Evolutionary conservation across 108 stramenopile species (phyloP).

Genomic region (Cyclotella cryptica): DNA sequence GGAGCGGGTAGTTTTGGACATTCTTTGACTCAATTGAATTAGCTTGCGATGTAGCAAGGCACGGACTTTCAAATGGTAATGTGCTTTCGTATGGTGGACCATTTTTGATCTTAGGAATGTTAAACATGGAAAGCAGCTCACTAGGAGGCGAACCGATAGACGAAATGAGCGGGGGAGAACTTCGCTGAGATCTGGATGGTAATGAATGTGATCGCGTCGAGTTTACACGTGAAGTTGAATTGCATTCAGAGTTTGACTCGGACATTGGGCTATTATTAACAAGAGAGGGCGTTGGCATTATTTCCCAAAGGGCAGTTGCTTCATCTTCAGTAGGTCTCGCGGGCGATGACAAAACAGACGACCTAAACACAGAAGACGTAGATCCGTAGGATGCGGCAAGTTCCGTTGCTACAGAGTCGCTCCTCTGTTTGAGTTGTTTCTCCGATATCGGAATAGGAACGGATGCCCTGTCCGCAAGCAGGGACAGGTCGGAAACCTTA

Average conservation of each 20-base stretch:
- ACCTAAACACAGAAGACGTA: too few relatives aligned
- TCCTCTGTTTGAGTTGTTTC: too few relatives aligned
- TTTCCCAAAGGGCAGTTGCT: conserved; percentile 23
- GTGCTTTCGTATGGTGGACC: conserved; percentile 35
- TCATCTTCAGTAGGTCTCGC: conserved; percentile 35
- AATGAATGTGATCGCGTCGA: too few relatives aligned
- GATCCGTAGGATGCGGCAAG: too few relatives aligned
- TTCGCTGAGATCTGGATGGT: neutral
- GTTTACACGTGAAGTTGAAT: neutral
- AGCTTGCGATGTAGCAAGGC: neutral
- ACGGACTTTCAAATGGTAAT: conserved; percentile 8
- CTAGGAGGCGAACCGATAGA: conserved; percentile 3
- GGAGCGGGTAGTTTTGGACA: too few relatives aligned
- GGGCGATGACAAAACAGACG: neutral
- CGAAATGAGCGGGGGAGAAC: conserved; percentile 2
- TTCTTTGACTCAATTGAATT: too few relatives aligned
- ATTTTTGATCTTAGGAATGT: conserved; percentile 11
- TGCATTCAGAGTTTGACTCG: neutral
- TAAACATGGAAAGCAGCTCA: neutral
- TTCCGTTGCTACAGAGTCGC: too few relatives aligned
- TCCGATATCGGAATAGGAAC: too few relatives aligned
- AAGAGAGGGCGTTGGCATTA: conserved; percentile 31
- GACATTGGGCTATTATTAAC: neutral
- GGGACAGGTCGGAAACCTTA: too few relatives aligned
- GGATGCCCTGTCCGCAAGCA: too few relatives aligned